Conservation (phyloP, 148 eudicot genomes). For the Cornus suecica region DNA sequence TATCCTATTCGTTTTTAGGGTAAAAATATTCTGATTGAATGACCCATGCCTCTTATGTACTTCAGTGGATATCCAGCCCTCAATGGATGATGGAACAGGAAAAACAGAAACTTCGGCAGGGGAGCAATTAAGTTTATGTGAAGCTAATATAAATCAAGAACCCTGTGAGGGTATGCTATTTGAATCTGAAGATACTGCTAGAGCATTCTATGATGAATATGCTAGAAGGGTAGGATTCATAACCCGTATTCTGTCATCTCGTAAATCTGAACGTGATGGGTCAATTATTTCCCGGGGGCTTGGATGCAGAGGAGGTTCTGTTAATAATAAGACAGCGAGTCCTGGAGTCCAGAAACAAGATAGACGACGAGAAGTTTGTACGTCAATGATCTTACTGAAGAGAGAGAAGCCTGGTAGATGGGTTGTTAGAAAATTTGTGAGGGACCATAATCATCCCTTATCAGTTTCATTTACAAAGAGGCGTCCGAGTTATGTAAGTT, state of each 20-base stretch:
- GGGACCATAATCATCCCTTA: constrained; percentile 40
- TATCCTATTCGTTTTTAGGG: too few relatives aligned
- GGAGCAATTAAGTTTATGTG: constrained; percentile 16
- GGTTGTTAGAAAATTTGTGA: constrained; percentile 36
- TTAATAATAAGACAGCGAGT: constrained; percentile 14
- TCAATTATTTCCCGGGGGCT: constrained; percentile 41
- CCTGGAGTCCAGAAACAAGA: constrained; percentile 19
- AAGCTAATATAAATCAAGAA: constrained; percentile 24
- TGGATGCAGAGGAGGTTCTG: constrained; percentile 29
- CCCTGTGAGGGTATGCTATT: constrained; percentile 37
- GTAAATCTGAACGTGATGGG: constrained; percentile 44
- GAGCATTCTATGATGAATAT: constrained; percentile 37
- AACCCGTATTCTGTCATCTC: constrained; percentile 38
- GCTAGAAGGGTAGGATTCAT: constrained; percentile 32
- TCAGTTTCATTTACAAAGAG: constrained; percentile 27
- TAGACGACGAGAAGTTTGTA: constrained; percentile 34
- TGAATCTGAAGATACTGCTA: constrained; percentile 38
- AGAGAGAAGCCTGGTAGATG: constrained; percentile 33
- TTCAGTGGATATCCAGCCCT: constrained; percentile 24
- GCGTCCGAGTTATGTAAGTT: constrained; percentile 31
- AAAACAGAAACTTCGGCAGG: constrained; percentile 21
- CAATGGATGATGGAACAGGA: constrained; percentile 20
- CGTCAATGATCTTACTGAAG: constrained; percentile 32
- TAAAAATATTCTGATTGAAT: background rate
- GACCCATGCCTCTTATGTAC: background rate